These are phyloP conservation scores for Monilinia laxa DNA, from an alignment of 2,329 filamentous ascomycete species.

Conservation along the genomic window DNA sequence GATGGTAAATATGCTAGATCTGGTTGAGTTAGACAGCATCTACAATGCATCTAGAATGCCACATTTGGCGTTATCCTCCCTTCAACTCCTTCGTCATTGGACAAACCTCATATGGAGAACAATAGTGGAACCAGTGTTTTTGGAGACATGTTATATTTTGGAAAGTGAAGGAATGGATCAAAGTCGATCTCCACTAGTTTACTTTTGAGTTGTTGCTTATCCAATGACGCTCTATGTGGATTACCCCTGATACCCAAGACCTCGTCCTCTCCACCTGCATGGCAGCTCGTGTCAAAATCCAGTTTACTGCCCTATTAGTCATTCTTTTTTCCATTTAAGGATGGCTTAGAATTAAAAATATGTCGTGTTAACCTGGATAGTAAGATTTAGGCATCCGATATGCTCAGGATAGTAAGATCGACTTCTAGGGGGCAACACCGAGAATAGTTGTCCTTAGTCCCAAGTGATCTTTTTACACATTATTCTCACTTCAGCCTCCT, in stretches of 20 bases:
- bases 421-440: conserved; percentile 22
- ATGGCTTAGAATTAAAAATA: conserved; percentile 19
- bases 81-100: background rate
- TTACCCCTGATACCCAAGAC: conserved; percentile 5
- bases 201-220: conserved; percentile 8
- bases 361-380: conserved; percentile 20
- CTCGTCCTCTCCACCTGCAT: conserved; percentile 15
- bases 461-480: conserved; percentile 20
- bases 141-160: background rate
- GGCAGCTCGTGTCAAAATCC: conserved; percentile 20
- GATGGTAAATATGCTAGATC: background rate
- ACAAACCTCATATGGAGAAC: background rate
- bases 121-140: conserved; percentile 13
- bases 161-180: conserved; percentile 13
- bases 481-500: conserved; percentile 23
- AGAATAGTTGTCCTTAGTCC: conserved; percentile 22
- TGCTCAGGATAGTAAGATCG: conserved; percentile 21
- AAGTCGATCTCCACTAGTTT: conserved; percentile 15
- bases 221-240: conserved; percentile 16
- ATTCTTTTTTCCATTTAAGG: conserved; percentile 10
- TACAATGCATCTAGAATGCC: conserved; percentile 11
- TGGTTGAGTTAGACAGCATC: background rate
- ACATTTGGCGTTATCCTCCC: background rate
- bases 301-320: conserved; percentile 22
- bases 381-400: conserved; percentile 23